These are phyloP conservation scores for Sphenostylis stenocarpa DNA, from an alignment of 306 rosid genomes.

Conservation along the genomic window DNA sequence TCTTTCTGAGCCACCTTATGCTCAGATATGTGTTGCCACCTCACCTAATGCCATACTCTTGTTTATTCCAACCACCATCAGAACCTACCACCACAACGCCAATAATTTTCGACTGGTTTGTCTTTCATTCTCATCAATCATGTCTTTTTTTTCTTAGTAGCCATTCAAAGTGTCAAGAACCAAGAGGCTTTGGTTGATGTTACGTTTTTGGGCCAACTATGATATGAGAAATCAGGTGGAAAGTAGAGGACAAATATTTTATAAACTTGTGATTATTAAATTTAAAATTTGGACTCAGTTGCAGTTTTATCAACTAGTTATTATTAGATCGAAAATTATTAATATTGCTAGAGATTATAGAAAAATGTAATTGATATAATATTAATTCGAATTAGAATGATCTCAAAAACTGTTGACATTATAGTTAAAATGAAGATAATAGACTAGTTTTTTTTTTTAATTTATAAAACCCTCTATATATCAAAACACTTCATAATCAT, in stretches of 20 bases:
- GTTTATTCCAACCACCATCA: background rate
- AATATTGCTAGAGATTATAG: background rate
- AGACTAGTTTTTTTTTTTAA: background rate
- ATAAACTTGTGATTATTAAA: background rate
- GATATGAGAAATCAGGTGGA: background rate
- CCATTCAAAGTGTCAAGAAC: constrained; percentile 8
- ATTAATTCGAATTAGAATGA: too few relatives aligned
- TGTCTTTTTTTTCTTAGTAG: background rate
- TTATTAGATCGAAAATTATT: too few relatives aligned
- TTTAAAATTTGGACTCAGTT: too few relatives aligned
- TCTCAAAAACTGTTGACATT: background rate
- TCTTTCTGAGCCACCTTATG: background rate
- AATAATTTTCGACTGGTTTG: background rate
- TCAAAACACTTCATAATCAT: background rate
- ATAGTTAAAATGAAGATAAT: background rate
- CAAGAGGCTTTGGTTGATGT: background rate
- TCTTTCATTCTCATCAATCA: background rate
- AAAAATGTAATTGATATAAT: background rate
- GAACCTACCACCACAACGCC: background rate
- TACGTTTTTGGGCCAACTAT: background rate
- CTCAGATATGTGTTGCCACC: background rate
- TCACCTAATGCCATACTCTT: background rate
- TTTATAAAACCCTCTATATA: background rate
- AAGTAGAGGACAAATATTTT: background rate
- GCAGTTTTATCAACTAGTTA: too few relatives aligned